These are phyloP conservation scores for Xylaria flabelliformis DNA, from an alignment of 495 filamentous ascomycete genomes.

Conservation along the genomic window DNA sequence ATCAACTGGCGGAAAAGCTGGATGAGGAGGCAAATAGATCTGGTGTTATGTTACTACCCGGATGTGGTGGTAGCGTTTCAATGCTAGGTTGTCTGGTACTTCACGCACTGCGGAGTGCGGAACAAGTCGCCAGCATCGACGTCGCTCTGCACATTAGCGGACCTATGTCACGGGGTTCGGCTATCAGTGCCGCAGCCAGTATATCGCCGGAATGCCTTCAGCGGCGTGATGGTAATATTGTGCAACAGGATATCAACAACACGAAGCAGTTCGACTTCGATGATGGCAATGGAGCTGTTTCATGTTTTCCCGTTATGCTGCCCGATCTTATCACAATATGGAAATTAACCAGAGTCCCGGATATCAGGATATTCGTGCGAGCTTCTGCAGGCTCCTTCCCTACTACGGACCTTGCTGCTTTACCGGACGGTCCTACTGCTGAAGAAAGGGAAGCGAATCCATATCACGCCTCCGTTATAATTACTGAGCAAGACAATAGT, in stretches of 20 bases:
- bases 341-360: neutral
- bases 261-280: conserved; percentile 19
- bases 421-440: conserved; percentile 8
- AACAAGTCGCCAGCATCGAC: conserved; percentile 11
- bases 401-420: conserved; percentile 10
- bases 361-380: conserved; percentile 9
- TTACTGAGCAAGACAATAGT: neutral
- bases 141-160: conserved; percentile 3
- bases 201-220: conserved; percentile 19
- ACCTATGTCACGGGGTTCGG: conserved; percentile 15
- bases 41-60: conserved; percentile 19
- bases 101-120: neutral
- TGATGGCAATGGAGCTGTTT: neutral
- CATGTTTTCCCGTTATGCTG: conserved; percentile 13
- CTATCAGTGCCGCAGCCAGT: conserved; percentile 5
- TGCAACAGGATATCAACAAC: conserved; percentile 6
- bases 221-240: neutral
- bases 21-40: conserved; percentile 9
- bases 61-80: conserved; percentile 23
- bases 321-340: conserved; percentile 19
- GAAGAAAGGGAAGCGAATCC: conserved; percentile 8
- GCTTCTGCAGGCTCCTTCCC: conserved; percentile 2
- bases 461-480: conserved; percentile 17
- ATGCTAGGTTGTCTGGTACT: conserved; percentile 7
- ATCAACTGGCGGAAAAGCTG: conserved; percentile 14